These are phyloP conservation scores for Podila epicladia DNA, from an alignment of 192 early-diverging fungal species.

Conservation along the genomic window DNA sequence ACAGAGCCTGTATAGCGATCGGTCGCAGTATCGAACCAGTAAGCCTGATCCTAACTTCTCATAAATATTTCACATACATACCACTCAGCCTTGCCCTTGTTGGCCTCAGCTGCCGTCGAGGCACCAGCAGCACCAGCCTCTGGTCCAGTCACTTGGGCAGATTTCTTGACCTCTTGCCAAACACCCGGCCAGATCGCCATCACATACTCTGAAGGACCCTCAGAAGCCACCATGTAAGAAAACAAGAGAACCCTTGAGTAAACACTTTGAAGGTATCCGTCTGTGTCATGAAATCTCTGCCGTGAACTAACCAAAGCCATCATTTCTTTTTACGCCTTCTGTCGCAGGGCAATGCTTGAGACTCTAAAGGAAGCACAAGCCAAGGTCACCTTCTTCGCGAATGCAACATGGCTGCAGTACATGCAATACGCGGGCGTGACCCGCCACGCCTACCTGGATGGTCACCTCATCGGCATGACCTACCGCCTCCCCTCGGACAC, in stretches of 20 bases:
- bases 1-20: neutral
- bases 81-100: conserved; percentile 15
- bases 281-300: neutral
- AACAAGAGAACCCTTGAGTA: neutral
- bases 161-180: conserved; percentile 40
- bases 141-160: conserved; percentile 29
- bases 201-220: conserved; percentile 62
- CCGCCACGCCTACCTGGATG: conserved; percentile 62
- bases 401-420: conserved; percentile 63
- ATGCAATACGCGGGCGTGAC: conserved; percentile 62
- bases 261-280: neutral
- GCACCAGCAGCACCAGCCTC: neutral
- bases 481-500: conserved; percentile 59
- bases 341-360: conserved; percentile 50
- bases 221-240: conserved; percentile 55
- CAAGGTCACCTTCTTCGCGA: conserved; percentile 59
- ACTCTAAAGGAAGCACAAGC: conserved; percentile 56
- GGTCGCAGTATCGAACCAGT: neutral
- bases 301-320: neutral
- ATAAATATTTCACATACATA: too few relatives aligned
- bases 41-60: neutral
- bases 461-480: conserved; percentile 64
- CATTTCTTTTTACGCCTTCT: neutral
- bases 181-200: conserved; percentile 56
- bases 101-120: conserved; percentile 8